A percentile compares a stretch with the other conserved stretches of the same genome.
Evolutionary conservation across 108 stramenopile genomes (phyloP).

Genomic region (Parmales sp.): DNA sequence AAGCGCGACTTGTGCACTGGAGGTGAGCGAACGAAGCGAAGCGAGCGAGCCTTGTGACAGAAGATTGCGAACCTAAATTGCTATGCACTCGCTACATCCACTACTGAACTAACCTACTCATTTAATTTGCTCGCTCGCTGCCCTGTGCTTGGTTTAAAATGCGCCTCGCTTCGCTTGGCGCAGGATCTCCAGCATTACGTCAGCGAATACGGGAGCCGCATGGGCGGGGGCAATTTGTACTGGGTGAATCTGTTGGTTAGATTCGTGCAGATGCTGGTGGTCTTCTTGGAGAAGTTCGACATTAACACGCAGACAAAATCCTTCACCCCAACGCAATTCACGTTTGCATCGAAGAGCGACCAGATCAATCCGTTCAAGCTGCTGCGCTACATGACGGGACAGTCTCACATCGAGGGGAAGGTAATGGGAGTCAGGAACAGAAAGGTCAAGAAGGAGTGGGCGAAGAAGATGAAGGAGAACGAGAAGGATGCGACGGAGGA

Average conservation of each 20-base stretch:
- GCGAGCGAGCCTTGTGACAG: too few species aligned
- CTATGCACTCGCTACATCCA: not conserved
- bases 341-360: constrained; percentile 65
- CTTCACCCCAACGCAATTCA: constrained; percentile 62
- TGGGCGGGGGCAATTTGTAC: too few species aligned
- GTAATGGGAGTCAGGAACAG: constrained; percentile 61
- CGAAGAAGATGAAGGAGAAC: not conserved
- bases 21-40: too few species aligned
- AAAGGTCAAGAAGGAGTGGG: constrained; percentile 4
- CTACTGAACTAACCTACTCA: not conserved
- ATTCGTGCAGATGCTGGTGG: not conserved
- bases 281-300: not conserved
- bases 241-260: not conserved
- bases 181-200: too few species aligned
- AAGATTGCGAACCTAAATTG: not conserved
- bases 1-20: not conserved
- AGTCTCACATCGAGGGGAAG: constrained; percentile 74
- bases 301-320: constrained; percentile 25
- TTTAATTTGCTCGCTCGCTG: too few species aligned
- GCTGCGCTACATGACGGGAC: constrained; percentile 65
- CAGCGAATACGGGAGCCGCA: too few species aligned
- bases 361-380: constrained; percentile 87
- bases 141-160: too few species aligned
- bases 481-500: constrained; percentile 10
- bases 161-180: too few species aligned